These are phyloP conservation scores for Cyanidium caldarium DNA, from an alignment of 23 red algal genomes.

Conservation along the genomic window DNA sequence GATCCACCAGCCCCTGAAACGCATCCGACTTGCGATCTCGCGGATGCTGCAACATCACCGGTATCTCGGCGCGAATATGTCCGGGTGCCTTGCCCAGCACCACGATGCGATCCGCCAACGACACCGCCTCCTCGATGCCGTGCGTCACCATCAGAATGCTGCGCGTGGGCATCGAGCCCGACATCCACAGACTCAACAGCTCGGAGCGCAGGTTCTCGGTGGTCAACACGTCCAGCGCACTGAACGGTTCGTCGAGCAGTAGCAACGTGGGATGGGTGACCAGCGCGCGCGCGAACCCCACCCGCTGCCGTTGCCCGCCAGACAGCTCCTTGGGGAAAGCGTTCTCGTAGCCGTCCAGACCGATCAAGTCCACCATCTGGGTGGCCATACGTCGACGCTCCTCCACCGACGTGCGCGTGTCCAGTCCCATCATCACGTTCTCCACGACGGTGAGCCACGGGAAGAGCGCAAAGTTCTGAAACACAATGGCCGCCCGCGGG, in stretches of 20 bases:
- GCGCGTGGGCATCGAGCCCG: slow-evolving; percentile 71
- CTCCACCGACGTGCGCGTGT: background rate
- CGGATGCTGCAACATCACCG: slow-evolving; percentile 57
- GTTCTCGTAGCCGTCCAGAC: slow-evolving; percentile 94
- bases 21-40: slow-evolving; percentile 51
- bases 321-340: slow-evolving; percentile 84
- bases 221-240: slow-evolving; percentile 89
- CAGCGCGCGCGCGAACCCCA: slow-evolving; percentile 91
- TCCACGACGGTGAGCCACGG: slow-evolving; percentile 96
- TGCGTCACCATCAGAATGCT: slow-evolving; percentile 89
- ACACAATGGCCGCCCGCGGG: slow-evolving; percentile 75
- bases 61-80: slow-evolving; percentile 48
- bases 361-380: slow-evolving; percentile 77
- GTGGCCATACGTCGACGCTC: slow-evolving; percentile 33
- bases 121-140: slow-evolving; percentile 94
- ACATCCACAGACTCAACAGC: slow-evolving; percentile 74
- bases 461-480: slow-evolving; percentile 95
- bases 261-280: slow-evolving; percentile 82
- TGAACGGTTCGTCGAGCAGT: slow-evolving; percentile 88
- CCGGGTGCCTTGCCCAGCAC: slow-evolving; percentile 73
- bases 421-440: slow-evolving; percentile 81
- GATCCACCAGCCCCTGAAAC: slow-evolving; percentile 82
- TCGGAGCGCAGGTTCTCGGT: slow-evolving; percentile 97
- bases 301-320: slow-evolving; percentile 87
- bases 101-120: slow-evolving; percentile 77